Base-by-base conservation (phyloP, 2,329 filamentous ascomycete species). In the Beauveria bassiana region DNA sequence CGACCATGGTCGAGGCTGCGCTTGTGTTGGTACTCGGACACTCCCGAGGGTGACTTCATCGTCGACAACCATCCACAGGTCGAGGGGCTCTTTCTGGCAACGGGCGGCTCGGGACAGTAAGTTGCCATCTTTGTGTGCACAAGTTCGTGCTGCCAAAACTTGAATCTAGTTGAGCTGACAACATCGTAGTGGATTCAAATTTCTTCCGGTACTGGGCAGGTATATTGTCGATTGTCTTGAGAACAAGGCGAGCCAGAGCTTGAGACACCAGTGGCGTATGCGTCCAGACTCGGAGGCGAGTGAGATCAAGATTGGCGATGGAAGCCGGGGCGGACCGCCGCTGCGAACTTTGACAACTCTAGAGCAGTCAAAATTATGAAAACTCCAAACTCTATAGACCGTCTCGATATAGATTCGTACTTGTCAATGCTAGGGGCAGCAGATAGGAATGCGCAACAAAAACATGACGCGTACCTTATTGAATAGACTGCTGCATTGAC, bases 1-100 rank as follows among this genome's bases (percentile, higher is more conserved):
- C 72, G 82, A 5, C 75, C 77, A 0, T 86, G 85, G 72, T 69
- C 73, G 12, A 72, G 75, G 12, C 79, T 78, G 6, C 73, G 83
- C 5, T 71, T 87, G 47, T 87, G 85, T 66, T 87, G 85, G 85
- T 87, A 87, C 66, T 84, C 80, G 3, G 85, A 87, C 71, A 87
- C 85, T 62, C 83, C 83, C 0, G 77, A 78, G n/a, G 84, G 83
- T 1, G 81, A 88, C 65, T 88, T 87, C 68, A 77, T 87, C 51
- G 77, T 87, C 26, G 79, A 81, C 22, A 75, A 81, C 61, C 83
- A 87, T 63, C 84, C 84, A 0, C 66, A 71, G 1, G 72, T 78
- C 8, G 66, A 75, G 2, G 75, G 77, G 0, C 64, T 82, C 0
- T 82, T 82, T 62, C 38, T 82, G 1, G 79, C 78, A 0, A 80